Evolutionary conservation across 164 flowering plant genomes (phyloP).

Genomic region (Nelumbo lutea): DNA sequence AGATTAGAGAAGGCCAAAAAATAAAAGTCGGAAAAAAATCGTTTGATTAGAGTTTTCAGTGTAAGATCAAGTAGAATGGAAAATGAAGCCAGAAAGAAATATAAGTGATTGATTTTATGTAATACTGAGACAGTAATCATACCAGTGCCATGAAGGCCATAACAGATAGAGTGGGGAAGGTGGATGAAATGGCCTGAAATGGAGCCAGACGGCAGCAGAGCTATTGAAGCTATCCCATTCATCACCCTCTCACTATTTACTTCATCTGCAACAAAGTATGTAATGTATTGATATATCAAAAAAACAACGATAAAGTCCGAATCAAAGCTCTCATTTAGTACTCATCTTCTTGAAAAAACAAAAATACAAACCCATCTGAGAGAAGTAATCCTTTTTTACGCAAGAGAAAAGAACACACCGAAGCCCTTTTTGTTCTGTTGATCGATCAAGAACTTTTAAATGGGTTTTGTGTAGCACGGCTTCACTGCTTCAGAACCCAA

Average conservation of each 20-base stretch:
- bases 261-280: conserved; percentile 17
- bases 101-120: background rate
- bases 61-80: background rate
- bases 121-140: background rate
- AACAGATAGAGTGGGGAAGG: conserved; percentile 78
- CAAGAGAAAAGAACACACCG: too few species aligned
- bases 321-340: too few species aligned
- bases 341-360: too few species aligned
- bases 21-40: background rate
- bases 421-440: too few species aligned
- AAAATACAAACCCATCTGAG: too few species aligned
- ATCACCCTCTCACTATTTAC: conserved; percentile 29
- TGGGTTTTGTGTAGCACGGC: too few species aligned
- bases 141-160: conserved; percentile 93
- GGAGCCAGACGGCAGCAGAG: conserved; percentile 76
- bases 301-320: background rate
- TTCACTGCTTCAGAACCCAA: too few species aligned
- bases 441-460: too few species aligned
- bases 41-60: background rate
- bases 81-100: background rate
- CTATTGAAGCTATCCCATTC: conserved; percentile 95
- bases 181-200: conserved; percentile 92
- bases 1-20: background rate
- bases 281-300: background rate
- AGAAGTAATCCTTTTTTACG: too few species aligned